Evolutionary conservation across 1,139 yeast species (phyloP), one percentile per base, ranked within the genome.

Genomic region (Kodamaea sp.): DNA sequence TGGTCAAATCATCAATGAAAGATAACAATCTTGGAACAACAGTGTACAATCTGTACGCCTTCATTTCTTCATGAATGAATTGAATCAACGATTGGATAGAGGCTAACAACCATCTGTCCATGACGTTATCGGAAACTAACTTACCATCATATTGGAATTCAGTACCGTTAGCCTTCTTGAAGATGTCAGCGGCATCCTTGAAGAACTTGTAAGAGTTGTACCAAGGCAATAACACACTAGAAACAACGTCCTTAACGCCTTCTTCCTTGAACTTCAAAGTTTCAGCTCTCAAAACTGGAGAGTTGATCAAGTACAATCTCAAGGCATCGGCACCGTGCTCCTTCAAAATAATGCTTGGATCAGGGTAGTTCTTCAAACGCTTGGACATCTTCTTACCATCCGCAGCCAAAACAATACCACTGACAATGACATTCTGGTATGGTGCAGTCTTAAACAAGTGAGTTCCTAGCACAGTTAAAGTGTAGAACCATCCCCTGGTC

Each of bases 311-410:
- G 59, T 94, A 92, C 57, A 92, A 75, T 67, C 99, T 83, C 55
- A 92, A 75, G 20, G 99, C 96, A 72, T 92, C 99, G 30, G 99
- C 96, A 72, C 99, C 99, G 57, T 87, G 90, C 58, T 81, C 81
- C 46, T 85, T 76, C 58, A 94, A 75, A 42, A 94, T 83, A 50
- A 79, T 63, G 45, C 71, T 73, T 45, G 98, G 97, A 68, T 92
- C 97, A 41, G 99, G 99, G 63, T 94, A 94, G 65, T 94, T 94
- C 75, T 94, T 90, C 59, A 94, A 79, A 56, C 97, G 82, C 75
- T 94, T 94, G 30, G 98, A 92, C 99, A 94, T 94, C 73, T 94
- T 94, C 71, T 90, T 94, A 64, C 99, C 99, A 60, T 94, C 99
- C 31, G 94, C 81, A 33, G 99, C 99, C 50, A 94, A 76, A 27